Percentiles rank a stretch among this genome's conserved stretches.
These are phyloP conservation scores for Thermomucor indicae-seudaticae DNA, from an alignment of 371 early-diverging fungal genomes.

Conservation along the genomic window DNA sequence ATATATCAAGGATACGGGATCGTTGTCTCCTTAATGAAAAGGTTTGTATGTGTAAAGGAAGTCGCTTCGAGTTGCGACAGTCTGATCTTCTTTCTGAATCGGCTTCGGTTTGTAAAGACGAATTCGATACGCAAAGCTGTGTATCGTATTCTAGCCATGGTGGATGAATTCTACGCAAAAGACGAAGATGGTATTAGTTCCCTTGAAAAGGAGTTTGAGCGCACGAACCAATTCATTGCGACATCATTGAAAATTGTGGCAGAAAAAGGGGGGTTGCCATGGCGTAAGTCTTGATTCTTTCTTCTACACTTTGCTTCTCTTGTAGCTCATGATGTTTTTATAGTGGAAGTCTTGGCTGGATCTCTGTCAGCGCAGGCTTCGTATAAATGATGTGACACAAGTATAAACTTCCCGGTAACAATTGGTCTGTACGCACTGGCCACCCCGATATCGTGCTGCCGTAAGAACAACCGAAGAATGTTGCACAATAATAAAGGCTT, in stretches of 20 bases:
- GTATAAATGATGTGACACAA: too few species aligned
- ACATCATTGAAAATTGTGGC: conserved; percentile 31
- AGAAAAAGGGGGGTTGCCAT: conserved; percentile 34
- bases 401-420: too few species aligned
- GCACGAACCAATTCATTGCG: conserved; percentile 32
- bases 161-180: too few species aligned
- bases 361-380: conserved; percentile 8
- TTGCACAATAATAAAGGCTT: too few species aligned
- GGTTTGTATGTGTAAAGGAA: too few species aligned
- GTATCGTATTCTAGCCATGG: conserved; percentile 28
- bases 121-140: conserved; percentile 31
- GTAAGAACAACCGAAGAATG: too few species aligned
- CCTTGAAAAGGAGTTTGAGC: conserved; percentile 32
- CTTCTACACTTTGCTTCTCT: neutral
- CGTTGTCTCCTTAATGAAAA: conserved; percentile 43
- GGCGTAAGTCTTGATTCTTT: conserved; percentile 31
- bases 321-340: neutral
- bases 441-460: too few species aligned
- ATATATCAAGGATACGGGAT: conserved; percentile 30
- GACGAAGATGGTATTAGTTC: too few species aligned
- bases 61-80: too few species aligned
- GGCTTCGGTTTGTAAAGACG: too few species aligned
- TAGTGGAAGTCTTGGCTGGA: conserved; percentile 9
- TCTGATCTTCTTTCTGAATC: too few species aligned
- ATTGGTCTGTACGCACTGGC: too few species aligned